Base-by-base conservation (phyloP, 495 filamentous ascomycete species). In the Podospora comata region DNA sequence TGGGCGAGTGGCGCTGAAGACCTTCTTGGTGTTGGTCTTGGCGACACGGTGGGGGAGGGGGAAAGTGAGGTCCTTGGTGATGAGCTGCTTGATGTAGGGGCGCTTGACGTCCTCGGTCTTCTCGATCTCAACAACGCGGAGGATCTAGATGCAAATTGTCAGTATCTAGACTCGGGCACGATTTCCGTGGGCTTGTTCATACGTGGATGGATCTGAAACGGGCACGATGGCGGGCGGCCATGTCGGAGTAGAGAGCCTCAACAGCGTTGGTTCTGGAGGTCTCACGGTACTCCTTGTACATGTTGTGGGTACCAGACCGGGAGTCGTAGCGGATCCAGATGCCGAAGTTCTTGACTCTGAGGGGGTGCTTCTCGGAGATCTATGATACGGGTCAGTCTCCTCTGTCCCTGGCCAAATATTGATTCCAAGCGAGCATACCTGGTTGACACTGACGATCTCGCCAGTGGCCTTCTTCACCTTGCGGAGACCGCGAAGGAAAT, bases 251-350 rank as follows among this genome's bases (percentile, higher is more conserved):
- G 80, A 99, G 89, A 73, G 93, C 85, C 84, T 98, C 92, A 70
- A 99, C 95, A 70, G 95, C 95, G 69, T 93, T 94, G 71, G 89
- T 91, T 81, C 95, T 88, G 78, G 91, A 93, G 86, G 97, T 91
- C 88, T 98, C 95, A 80, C 95, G 91, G 89, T 97, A 98, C 87
- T 99, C 95, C 88, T 97, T 98, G 92, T 99, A 99, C 95, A 99
- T 99, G 89, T 99, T 99, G 92, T 99, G 95, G 74, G 96, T 99
- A 75, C 95, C 95, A 75, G 96, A 98, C 83, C 95, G 95, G 64
- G 96, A 98, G 85, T 99, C 94, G 86, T 99, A 99, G 78, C 95
- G 94, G 85, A 99, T 91, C 95, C 95, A 99, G 88, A 99, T 92
- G 82, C 95, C 95, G 84, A 98, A 98, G 91, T 96, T 98, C 92